A percentile compares a stretch with the other conserved stretches of the same genome.
Conservation (phyloP, 176 grass and related monocot genomes). For the Poa pratensis region DNA sequence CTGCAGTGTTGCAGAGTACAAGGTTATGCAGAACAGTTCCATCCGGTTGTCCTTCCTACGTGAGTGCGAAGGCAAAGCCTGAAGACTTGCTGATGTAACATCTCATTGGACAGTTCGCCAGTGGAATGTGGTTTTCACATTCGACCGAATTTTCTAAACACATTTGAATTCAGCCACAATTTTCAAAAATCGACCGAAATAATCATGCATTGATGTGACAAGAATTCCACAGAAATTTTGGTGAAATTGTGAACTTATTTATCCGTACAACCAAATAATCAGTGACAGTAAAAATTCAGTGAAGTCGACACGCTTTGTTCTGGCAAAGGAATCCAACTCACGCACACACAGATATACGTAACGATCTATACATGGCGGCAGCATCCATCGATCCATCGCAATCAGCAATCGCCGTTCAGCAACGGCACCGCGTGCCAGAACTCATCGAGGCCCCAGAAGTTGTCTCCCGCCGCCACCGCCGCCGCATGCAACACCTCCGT, state of each 20-base stretch:
- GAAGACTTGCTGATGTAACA: background rate
- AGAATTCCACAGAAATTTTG: background rate
- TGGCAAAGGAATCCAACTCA: slow-evolving; percentile 2
- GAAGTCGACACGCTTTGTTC: background rate
- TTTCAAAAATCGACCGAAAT: background rate
- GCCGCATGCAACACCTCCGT: slow-evolving; percentile 12
- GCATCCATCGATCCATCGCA: background rate
- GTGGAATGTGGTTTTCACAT: background rate
- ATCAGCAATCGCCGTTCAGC: slow-evolving; percentile 2
- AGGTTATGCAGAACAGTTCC: background rate
- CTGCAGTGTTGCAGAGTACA: background rate
- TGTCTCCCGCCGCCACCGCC: background rate
- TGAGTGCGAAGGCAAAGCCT: background rate
- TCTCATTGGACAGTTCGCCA: background rate
- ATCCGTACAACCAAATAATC: background rate
- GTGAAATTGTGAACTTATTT: background rate
- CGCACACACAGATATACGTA: background rate
- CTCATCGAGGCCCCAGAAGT: slow-evolving; percentile 46
- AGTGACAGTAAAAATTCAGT: background rate
- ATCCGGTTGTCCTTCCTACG: too few relatives aligned
- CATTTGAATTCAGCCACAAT: too few relatives aligned
- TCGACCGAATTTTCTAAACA: background rate
- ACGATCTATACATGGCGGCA: background rate
- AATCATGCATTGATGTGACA: background rate
- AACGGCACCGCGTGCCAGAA: slow-evolving; percentile 35